These are phyloP conservation scores for Escallonia rubra DNA, from an alignment of 129 eudicot species.

Conservation along the genomic window DNA sequence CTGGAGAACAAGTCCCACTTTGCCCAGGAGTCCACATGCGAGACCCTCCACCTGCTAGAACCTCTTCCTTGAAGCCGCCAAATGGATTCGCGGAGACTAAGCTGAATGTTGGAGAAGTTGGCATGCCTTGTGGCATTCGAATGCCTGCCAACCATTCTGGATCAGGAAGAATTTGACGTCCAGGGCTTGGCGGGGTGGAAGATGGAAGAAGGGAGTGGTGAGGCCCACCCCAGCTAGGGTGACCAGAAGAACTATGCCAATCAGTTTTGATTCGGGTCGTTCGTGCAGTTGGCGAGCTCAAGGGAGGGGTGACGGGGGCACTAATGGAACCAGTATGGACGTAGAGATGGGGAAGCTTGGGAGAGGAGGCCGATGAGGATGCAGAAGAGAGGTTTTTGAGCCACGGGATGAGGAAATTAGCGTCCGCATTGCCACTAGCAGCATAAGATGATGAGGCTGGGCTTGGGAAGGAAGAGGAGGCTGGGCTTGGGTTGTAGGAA, in stretches of 20 bases:
- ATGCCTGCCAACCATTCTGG: slow-evolving; percentile 51
- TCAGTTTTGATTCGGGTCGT: slow-evolving; percentile 51
- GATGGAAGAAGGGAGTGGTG: slow-evolving; percentile 45
- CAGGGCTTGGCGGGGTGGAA: slow-evolving; percentile 80
- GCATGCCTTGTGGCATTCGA: slow-evolving; percentile 36
- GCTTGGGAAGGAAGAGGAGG: slow-evolving; percentile 66
- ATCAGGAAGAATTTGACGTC: slow-evolving; percentile 34
- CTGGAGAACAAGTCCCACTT: slow-evolving; percentile 86
- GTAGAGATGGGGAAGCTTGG: slow-evolving; percentile 43
- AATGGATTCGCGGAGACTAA: slow-evolving; percentile 69
- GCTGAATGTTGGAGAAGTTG: slow-evolving; percentile 82
- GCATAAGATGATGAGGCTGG: slow-evolving; percentile 60
- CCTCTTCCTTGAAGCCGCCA: slow-evolving; percentile 50
- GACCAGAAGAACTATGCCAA: slow-evolving; percentile 6
- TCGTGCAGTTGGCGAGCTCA: slow-evolving; percentile 61
- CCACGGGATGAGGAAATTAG: slow-evolving; percentile 68
- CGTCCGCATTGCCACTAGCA: slow-evolving; percentile 37
- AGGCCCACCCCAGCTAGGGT: slow-evolving; percentile 38
- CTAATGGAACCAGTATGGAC: slow-evolving; percentile 74
- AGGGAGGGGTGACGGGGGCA: slow-evolving; percentile 89
- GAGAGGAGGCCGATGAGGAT: slow-evolving; percentile 51
- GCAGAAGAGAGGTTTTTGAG: slow-evolving; percentile 62
- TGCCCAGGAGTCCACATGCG: slow-evolving; percentile 73
- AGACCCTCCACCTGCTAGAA: slow-evolving; percentile 36
- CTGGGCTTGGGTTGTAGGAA: slow-evolving; percentile 65